These are phyloP conservation scores for Magnaporthiopsis incrustans DNA, from an alignment of 2,329 filamentous ascomycete genomes.

Conservation along the genomic window DNA sequence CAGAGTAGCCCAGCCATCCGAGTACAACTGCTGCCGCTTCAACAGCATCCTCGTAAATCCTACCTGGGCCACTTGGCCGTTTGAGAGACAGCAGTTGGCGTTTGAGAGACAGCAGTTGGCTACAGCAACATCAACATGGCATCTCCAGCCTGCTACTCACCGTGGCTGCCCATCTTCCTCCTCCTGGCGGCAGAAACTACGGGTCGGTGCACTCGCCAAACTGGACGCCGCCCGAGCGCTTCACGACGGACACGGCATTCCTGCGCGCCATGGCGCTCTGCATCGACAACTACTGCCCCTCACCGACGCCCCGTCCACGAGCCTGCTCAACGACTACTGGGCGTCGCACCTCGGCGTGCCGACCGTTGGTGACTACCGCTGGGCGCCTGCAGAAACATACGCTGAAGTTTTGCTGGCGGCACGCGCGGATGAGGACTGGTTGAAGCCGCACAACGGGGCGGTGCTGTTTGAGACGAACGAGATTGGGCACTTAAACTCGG, in stretches of 20 bases:
- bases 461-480: slow-evolving; percentile 42
- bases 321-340: slow-evolving; percentile 18
- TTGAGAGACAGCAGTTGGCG: not conserved
- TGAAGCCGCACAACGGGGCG: slow-evolving; percentile 41
- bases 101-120: not conserved
- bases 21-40: not conserved
- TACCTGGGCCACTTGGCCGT: not conserved
- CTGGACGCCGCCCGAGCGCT: slow-evolving; percentile 18
- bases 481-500: slow-evolving; percentile 16
- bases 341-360: slow-evolving; percentile 14
- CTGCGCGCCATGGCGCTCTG: slow-evolving; percentile 19
- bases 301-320: slow-evolving; percentile 10
- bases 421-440: slow-evolving; percentile 18
- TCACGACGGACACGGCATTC: slow-evolving; percentile 18
- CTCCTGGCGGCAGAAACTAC: slow-evolving; percentile 12
- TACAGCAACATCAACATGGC: not conserved
- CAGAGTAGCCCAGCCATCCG: no score
- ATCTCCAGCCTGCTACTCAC: not conserved
- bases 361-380: slow-evolving; percentile 11
- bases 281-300: slow-evolving; percentile 18
- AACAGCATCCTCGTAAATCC: not conserved
- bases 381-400: slow-evolving; percentile 12
- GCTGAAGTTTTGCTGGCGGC: slow-evolving; percentile 11
- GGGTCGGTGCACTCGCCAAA: slow-evolving; percentile 18
- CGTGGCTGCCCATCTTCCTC: not conserved